A percentile compares a stretch with the other conserved stretches of the same genome.
Evolutionary conservation across 768 basidiomycete species (phyloP).

Genomic region (Cystofilobasidium macerans): DNA sequence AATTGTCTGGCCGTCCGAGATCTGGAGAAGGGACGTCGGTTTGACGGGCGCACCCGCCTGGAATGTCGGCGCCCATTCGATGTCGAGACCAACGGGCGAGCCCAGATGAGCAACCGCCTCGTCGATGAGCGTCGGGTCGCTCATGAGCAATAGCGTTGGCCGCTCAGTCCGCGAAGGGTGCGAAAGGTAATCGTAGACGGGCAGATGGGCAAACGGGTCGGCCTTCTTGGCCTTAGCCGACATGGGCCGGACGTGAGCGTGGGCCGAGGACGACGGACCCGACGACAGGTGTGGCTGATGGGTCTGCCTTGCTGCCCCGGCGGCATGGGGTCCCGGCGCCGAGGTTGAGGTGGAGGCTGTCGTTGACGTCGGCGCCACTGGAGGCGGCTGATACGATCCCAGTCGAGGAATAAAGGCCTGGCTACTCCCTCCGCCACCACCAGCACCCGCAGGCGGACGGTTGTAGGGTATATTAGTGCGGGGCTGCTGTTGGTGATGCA

Average conservation of each 20-base stretch:
- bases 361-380: too few relatives aligned
- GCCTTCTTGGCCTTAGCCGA: constrained; percentile 2
- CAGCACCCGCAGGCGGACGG: too few relatives aligned
- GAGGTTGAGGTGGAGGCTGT: too few relatives aligned
- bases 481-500: too few relatives aligned
- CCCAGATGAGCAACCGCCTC: not conserved
- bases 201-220: not conserved
- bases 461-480: too few relatives aligned
- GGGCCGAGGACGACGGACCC: not conserved
- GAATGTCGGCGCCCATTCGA: constrained; percentile 1
- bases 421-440: too few relatives aligned
- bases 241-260: not conserved
- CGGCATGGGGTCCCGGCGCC: too few relatives aligned
- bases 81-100: not conserved
- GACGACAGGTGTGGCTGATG: too few relatives aligned
- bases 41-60: not conserved
- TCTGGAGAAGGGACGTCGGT: not conserved
- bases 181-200: not conserved
- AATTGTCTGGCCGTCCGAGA: not conserved
- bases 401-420: too few relatives aligned
- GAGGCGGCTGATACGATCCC: too few relatives aligned
- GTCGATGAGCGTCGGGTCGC: not conserved
- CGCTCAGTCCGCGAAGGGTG: not conserved
- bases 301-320: too few relatives aligned
- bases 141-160: not conserved